Evolutionary conservation across 805 yeast genomes (phyloP), one percentile per base, ranked within the genome.

Genomic region (Pichia manshurica): DNA sequence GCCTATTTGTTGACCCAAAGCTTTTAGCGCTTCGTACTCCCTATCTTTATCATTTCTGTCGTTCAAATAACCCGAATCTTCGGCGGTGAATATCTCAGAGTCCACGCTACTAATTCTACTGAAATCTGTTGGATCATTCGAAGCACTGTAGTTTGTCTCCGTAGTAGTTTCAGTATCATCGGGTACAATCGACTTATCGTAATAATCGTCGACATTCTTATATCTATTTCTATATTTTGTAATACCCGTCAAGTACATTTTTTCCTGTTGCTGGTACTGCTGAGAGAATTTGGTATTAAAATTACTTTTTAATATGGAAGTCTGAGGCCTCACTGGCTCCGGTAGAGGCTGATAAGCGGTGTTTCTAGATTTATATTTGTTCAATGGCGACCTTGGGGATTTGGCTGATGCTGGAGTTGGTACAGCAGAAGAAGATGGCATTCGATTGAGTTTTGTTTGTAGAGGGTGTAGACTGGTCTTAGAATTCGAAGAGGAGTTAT

Each of bases 211-310:
- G 20, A 66, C 73, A 45, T 58, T 60, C 23, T 57, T 56, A 44
- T 60, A 63, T 40, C 58, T 55, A 47, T 68, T 62, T 50, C 53
- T 61, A 44, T 57, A 61, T 39, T 61, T 61, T 17, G 59, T 62
- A 49, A 78, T 74, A 42, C 75, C 73, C 22, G 66, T 67, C 48
- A 78, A 63, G 53, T 78, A 78, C 37, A 74, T 69, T 55, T 69
- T 70, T 56, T 78, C 82, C 55, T 77, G 82, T 33, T 76, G 78
- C 44, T 73, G 66, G 58, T 76, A 78, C 53, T 70, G 72, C 46
- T 66, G 67, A 5, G 65, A 63, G 43, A 59, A 56, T 45, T 60
- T 66, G 2, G 65, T 58, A 28, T 64, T 61, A 31, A 66, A 48
- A 40, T 67, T 66, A 19, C 61, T 56, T 22, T 60, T 56, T 38